A percentile compares a stretch with the other conserved stretches of the same genome.
These are phyloP conservation scores for Nemania diffusa DNA, from an alignment of 2,329 filamentous ascomycete species.

Conservation along the genomic window DNA sequence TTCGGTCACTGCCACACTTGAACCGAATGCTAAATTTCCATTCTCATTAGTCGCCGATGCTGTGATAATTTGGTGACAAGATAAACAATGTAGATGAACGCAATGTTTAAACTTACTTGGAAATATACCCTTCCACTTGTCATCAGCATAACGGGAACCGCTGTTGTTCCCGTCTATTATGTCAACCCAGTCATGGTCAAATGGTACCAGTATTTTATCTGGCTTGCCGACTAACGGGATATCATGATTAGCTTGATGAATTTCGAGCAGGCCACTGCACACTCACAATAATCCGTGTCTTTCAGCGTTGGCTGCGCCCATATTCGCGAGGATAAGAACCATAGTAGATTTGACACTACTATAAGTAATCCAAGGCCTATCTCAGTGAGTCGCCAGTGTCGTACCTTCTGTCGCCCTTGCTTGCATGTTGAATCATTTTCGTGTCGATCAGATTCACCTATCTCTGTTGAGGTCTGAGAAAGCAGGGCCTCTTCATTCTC, in stretches of 20 bases:
- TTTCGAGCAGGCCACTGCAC: not conserved
- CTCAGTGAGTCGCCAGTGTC: slow-evolving; percentile 3
- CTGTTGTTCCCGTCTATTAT: not conserved
- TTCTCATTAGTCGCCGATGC: not conserved
- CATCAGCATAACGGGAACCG: slow-evolving; percentile 12
- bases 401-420: not conserved
- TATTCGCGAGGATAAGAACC: slow-evolving; percentile 5
- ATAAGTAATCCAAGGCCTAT: not conserved
- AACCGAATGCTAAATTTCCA: not conserved
- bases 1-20: slow-evolving; percentile 9
- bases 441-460: not conserved
- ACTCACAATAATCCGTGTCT: slow-evolving; percentile 14
- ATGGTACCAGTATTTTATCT: slow-evolving; percentile 10
- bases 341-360: slow-evolving; percentile 11
- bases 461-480: slow-evolving; percentile 5
- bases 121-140: slow-evolving; percentile 16
- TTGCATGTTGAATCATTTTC: not conserved
- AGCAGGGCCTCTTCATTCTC: not conserved
- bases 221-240: not conserved
- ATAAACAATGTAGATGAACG: not conserved
- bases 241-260: not conserved
- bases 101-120: slow-evolving; percentile 14
- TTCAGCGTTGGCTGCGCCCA: not conserved
- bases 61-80: not conserved
- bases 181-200: slow-evolving; percentile 15